Base-by-base conservation (phyloP, 805 yeast genomes). In the Tetrapisispora taiwanensis region DNA sequence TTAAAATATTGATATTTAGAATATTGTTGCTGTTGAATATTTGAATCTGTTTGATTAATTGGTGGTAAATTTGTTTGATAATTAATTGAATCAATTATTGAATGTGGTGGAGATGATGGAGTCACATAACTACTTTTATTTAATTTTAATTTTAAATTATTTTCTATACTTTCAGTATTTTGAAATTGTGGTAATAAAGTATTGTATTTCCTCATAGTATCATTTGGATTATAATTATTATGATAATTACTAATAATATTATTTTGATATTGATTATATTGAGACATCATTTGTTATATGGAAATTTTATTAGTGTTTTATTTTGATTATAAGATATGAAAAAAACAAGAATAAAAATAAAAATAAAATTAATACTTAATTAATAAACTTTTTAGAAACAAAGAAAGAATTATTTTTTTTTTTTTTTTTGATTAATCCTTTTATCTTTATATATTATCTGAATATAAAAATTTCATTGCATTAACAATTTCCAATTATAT, bases 71-170 rank as follows among this genome's bases (percentile, higher is more conserved):
- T 30, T 12, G 18, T 30, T 39, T 39, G 42, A 39, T 30, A 39
- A 30, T 8, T 26, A n/a, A 18, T 37, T 3, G 32, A 27, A 27
- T 24, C 22, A 14, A 37, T 18, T 13, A 6, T 8, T 6, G 36
- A 40, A 27, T 6, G 24, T 24, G 40, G 40, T 6, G 36, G 36
- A 17, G 40, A 37, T 5, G 37, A 24, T 3, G 27, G 36, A 4
- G 13, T 37, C 14, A 15, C 32, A 18, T 37, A 17, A 27, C 40
- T 37, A 27, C 27, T 15, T 38, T 20, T 37, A 41, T 54, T 51
- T 41, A 55, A 43, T 42, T 49, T 49, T 15, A 45, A 44, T 27
- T 53, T 55, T 17, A 53, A 44, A 38, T 51, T 54, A 39, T 51
- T 45, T 40, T 53, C 59, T 24, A 52, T 41, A 18, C 45, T 33